Evolutionary conservation across 306 rosid genomes (phyloP).

Genomic region (Sesbania bispinosa): DNA sequence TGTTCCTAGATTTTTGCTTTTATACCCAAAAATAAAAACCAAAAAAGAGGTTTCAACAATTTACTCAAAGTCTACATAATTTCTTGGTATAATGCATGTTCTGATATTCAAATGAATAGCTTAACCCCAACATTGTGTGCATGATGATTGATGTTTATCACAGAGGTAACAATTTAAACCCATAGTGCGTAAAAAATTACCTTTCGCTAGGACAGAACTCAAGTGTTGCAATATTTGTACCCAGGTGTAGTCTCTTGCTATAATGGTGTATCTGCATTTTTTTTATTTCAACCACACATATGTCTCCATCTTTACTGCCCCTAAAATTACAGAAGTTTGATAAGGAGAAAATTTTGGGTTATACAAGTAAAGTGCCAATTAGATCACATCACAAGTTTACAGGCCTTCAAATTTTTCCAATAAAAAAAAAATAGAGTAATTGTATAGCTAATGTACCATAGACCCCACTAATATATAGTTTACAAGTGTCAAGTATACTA

Average conservation of each 20-base stretch:
- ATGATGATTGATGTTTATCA: background rate
- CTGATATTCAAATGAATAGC: background rate
- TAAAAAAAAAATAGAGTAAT: background rate
- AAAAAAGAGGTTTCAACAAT: background rate
- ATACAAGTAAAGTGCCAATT: background rate
- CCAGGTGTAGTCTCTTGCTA: conserved; percentile 87
- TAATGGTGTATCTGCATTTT: conserved; percentile 85
- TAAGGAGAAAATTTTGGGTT: background rate
- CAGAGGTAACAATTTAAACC: background rate
- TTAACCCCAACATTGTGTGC: background rate
- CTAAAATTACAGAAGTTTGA: conserved; percentile 36
- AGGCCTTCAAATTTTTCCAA: background rate
- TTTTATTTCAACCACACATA: conserved; percentile 80
- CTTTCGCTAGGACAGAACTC: conserved; percentile 93
- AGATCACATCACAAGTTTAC: background rate
- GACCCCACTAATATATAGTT: background rate
- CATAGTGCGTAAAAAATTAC: conserved; percentile 30
- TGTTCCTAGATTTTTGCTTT: background rate
- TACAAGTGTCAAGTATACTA: background rate
- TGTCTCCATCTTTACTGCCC: conserved; percentile 93
- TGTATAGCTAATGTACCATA: background rate
- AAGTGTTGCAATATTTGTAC: conserved; percentile 66
- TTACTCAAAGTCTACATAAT: background rate
- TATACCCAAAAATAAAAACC: background rate
- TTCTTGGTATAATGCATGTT: background rate